Evolutionary conservation across 257 asterid genomes (phyloP).

Genomic region (Jacaranda mimosifolia): DNA sequence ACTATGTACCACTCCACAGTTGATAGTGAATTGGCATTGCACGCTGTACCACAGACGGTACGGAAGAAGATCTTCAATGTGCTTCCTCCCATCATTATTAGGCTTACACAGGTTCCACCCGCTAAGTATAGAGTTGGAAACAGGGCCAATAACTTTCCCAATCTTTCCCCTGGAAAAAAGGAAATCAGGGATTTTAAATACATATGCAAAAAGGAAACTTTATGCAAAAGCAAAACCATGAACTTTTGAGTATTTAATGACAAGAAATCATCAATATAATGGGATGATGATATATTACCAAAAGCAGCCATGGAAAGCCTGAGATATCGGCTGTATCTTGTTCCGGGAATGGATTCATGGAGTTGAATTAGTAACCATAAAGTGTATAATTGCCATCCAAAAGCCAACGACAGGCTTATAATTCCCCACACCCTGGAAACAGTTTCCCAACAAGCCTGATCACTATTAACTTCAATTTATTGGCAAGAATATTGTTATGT

Average conservation of each 20-base stretch:
- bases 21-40: slow-evolving; percentile 47
- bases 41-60: slow-evolving; percentile 48
- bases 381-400: slow-evolving; percentile 86
- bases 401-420: slow-evolving; percentile 61
- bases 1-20: slow-evolving; percentile 73
- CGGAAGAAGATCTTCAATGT: slow-evolving; percentile 72
- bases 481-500: background rate
- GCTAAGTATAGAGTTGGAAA: slow-evolving; percentile 87
- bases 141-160: slow-evolving; percentile 71
- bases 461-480: too few species aligned
- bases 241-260: too few species aligned
- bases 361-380: slow-evolving; percentile 81
- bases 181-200: background rate
- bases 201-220: background rate
- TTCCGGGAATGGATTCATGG: slow-evolving; percentile 73
- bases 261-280: too few species aligned
- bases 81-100: slow-evolving; percentile 85
- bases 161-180: slow-evolving; percentile 58
- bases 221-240: too few species aligned
- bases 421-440: slow-evolving; percentile 80
- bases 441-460: background rate
- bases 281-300: slow-evolving; percentile 46
- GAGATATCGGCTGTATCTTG: slow-evolving; percentile 85
- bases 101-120: slow-evolving; percentile 91
- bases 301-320: slow-evolving; percentile 82